These are phyloP conservation scores for Acrocalymma vagum DNA, from an alignment of 2,329 filamentous ascomycete species.

Conservation along the genomic window DNA sequence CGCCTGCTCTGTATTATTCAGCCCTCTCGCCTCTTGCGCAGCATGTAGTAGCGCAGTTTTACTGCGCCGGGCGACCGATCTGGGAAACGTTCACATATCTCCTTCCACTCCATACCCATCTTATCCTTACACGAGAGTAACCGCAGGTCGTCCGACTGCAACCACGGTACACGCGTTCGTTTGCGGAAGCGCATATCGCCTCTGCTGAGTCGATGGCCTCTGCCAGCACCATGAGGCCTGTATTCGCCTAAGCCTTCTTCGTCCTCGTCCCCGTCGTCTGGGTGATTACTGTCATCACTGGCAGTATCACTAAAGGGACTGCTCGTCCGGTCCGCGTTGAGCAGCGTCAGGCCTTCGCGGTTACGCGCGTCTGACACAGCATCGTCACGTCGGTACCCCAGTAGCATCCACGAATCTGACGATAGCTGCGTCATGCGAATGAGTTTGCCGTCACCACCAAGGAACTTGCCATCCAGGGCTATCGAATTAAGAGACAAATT, in stretches of 20 bases:
- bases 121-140: slow-evolving; percentile 19
- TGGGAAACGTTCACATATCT: slow-evolving; percentile 15
- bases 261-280: not conserved
- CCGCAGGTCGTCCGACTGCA: slow-evolving; percentile 17
- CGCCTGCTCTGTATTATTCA: too few species aligned
- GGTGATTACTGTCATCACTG: slow-evolving; percentile 6
- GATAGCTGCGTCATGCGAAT: too few species aligned
- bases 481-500: slow-evolving; percentile 8
- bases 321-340: slow-evolving; percentile 16
- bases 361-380: slow-evolving; percentile 8
- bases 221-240: too few species aligned
- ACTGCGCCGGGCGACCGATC: slow-evolving; percentile 9
- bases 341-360: slow-evolving; percentile 9
- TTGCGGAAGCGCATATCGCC: slow-evolving; percentile 14
- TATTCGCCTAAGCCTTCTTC: slow-evolving; percentile 13
- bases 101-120: slow-evolving; percentile 14
- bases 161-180: slow-evolving; percentile 12
- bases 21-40: too few species aligned
- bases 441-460: slow-evolving; percentile 17
- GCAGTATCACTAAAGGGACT: slow-evolving; percentile 7
- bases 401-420: slow-evolving; percentile 17
- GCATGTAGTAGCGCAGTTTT: slow-evolving; percentile 8
- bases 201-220: too few species aligned
- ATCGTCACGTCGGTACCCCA: slow-evolving; percentile 15
- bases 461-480: slow-evolving; percentile 11